Evolutionary conservation across 177 flowering plant species (phyloP).

Genomic region (Vitis hybrid): DNA sequence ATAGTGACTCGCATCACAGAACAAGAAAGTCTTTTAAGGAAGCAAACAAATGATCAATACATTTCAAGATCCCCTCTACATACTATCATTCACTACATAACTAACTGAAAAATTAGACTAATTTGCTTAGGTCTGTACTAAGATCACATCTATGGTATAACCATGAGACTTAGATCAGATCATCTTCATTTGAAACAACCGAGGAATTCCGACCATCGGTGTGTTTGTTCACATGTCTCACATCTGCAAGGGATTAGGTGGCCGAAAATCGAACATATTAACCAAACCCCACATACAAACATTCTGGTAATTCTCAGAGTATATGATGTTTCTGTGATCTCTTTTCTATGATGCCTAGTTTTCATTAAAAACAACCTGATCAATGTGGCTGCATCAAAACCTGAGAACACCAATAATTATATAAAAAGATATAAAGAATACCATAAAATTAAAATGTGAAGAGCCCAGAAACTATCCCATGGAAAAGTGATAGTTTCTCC

Average conservation of each 20-base stretch:
- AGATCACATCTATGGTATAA: background rate
- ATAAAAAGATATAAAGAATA: no score
- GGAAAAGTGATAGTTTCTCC: no score
- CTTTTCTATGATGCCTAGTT: conserved; percentile 12
- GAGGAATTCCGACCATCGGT: conserved; percentile 11
- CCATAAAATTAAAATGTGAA: no score
- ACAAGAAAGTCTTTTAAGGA: no score
- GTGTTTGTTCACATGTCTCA: conserved; percentile 2
- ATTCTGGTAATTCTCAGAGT: conserved; percentile 19
- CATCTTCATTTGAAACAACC: background rate
- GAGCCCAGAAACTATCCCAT: no score
- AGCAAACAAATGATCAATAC: no score
- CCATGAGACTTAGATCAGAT: background rate
- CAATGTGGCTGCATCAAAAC: background rate
- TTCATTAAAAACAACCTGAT: background rate
- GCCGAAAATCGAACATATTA: conserved; percentile 15
- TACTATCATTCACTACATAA: no score
- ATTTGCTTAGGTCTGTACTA: no score
- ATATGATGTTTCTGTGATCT: conserved; percentile 15
- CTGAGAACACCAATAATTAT: background rate
- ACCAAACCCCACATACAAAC: conserved; percentile 23
- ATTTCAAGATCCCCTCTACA: no score
- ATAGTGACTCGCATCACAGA: no score
- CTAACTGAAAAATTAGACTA: no score
- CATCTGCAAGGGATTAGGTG: conserved; percentile 13